Evolutionary conservation across 108 stramenopile species (phyloP).

Genomic region (Mediolabrus comicus): DNA sequence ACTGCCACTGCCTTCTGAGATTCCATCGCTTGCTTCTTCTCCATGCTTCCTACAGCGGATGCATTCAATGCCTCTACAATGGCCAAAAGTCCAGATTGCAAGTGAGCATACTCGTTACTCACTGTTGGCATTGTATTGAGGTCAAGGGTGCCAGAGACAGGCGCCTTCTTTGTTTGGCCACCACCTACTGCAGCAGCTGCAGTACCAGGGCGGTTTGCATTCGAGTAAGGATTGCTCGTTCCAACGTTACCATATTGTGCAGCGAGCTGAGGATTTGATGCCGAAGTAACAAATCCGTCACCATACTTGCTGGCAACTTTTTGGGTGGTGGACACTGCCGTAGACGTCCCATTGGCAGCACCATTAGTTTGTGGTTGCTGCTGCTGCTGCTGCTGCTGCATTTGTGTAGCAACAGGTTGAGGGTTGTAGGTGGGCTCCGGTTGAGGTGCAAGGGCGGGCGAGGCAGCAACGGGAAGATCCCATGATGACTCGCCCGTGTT

Average conservation of each 20-base stretch:
- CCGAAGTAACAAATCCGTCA: conserved; percentile 87
- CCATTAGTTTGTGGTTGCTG: conserved; percentile 5
- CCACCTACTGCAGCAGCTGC: conserved; percentile 59
- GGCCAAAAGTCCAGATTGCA: conserved; percentile 61
- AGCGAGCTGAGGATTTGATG: conserved; percentile 84
- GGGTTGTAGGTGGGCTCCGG: conserved; percentile 8
- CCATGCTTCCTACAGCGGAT: conserved; percentile 44
- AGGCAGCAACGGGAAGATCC: conserved; percentile 61
- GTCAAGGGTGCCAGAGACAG: conserved; percentile 67
- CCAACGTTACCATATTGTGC: conserved; percentile 89
- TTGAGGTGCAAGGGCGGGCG: conserved; percentile 15
- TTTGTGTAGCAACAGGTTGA: not conserved
- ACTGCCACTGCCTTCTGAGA: conserved; percentile 76
- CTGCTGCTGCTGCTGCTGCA: conserved; percentile 7
- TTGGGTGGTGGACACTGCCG: conserved; percentile 22
- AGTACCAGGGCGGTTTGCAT: conserved; percentile 70
- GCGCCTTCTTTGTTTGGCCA: conserved; percentile 44
- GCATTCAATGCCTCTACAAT: conserved; percentile 47
- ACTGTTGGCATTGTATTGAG: conserved; percentile 45
- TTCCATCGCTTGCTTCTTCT: conserved; percentile 78
- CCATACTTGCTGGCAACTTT: conserved; percentile 84
- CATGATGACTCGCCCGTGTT: conserved; percentile 71
- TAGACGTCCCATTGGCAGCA: not conserved
- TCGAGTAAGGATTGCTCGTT: conserved; percentile 82
- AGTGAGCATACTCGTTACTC: conserved; percentile 50